Base-by-base conservation (phyloP, 345 rosid genomes). In the Ceriops zippeliana region DNA sequence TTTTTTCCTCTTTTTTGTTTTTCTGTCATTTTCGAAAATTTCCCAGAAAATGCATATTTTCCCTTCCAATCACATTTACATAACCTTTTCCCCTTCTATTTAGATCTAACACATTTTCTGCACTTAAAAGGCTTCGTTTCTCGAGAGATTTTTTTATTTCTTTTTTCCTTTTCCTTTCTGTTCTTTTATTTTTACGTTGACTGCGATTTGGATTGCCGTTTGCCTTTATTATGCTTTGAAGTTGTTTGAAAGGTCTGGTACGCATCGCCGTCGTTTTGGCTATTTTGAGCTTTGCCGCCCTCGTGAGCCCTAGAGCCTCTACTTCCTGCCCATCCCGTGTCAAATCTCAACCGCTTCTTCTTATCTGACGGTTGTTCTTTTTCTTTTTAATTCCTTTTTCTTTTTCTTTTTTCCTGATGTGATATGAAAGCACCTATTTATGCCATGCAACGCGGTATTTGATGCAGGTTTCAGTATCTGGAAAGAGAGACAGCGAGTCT, bases 201-300 rank as follows among this genome's bases (percentile, higher is more conserved):
- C 49, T 42, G 49, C 15, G 49, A 42, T 17, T 42, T 42, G 49
- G 49, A 42, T 11, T 42, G 49, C 49, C 17, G n/a, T n/a, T 13
- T 19, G 16, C 49, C 4, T 42, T 20, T 61, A 42, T 42, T 3
- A 13, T 13, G 49, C 49, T 42, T 42, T 11, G 49, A 42, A 42
- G 13, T 11, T 13, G 19, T 42, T 42, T 15, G 9, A 0, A 24
- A 62, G 65, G 38, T 37, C 64, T 31, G 24, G 53, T 73, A 37
- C 74, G 58, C 49, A 28, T 75, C 79, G 78, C 76, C 84, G 83
- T 78, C 82, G 86, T 69, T 70, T 79, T 27, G 62, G 63, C 70
- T 31, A 26, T 22, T 71, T 65, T 61, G 15, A 67, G 69, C 71
- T 64, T 13, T 42, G 17, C 49, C 51, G 59, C 51, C 26, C 78